A percentile compares a stretch with the other conserved stretches of the same genome.
Conservation (phyloP, 2,329 filamentous ascomycete species). For the Aspergillus quadrilineatus region DNA sequence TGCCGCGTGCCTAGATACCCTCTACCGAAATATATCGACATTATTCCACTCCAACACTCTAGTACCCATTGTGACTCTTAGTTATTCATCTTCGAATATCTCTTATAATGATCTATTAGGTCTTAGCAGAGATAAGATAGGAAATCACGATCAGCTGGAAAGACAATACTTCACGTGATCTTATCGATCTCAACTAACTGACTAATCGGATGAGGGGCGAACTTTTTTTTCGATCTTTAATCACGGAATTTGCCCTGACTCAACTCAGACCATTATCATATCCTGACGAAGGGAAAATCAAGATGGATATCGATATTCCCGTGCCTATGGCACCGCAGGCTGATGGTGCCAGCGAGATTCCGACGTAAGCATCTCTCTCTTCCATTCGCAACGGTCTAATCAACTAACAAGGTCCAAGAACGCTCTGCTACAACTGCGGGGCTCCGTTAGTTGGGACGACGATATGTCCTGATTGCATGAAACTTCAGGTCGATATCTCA, state of each 20-base stretch:
- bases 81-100: too few species aligned
- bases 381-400: not conserved
- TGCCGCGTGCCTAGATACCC: not conserved
- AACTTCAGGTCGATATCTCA: slow-evolving; percentile 13
- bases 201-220: slow-evolving; percentile 8
- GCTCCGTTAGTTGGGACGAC: slow-evolving; percentile 14
- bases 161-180: not conserved
- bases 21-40: not conserved
- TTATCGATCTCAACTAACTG: not conserved
- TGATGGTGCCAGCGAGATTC: not conserved
- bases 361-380: slow-evolving; percentile 1
- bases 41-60: not conserved
- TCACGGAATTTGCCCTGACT: not conserved
- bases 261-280: not conserved
- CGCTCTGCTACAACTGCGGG: slow-evolving; percentile 16
- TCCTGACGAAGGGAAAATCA: not conserved
- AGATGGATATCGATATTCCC: slow-evolving; percentile 13
- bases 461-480: slow-evolving; percentile 15
- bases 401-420: slow-evolving; percentile 26
- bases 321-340: slow-evolving; percentile 11
- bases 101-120: too few species aligned
- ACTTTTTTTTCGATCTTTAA: slow-evolving; percentile 8
- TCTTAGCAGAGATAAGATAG: too few species aligned
- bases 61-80: too few species aligned
- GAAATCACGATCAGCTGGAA: too few species aligned